phyloP scores from a whole-genome alignment of 179 eudicot species.

The Patellifolia procumbens region DNA sequence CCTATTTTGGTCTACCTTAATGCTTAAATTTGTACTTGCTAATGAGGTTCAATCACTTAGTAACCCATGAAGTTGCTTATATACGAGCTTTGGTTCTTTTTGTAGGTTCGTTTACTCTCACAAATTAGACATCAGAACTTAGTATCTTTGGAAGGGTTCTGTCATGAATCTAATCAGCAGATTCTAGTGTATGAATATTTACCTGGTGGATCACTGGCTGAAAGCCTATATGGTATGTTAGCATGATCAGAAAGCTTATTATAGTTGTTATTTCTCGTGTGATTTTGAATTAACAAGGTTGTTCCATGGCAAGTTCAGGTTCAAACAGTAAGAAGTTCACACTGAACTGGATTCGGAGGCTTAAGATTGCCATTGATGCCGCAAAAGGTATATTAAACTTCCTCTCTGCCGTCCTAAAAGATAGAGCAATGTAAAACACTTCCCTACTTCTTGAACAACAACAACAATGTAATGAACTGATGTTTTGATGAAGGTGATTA shows the following conservation, averaged over 20 bases:
- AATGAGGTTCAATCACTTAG: not conserved
- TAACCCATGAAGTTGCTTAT: not conserved
- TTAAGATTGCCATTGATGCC: constrained; percentile 85
- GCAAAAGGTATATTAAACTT: constrained; percentile 58
- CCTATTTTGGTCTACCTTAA: not conserved
- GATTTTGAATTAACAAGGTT: not conserved
- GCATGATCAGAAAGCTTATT: not conserved
- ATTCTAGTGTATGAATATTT: constrained; percentile 74
- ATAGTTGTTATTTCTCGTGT: not conserved
- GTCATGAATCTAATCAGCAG: constrained; percentile 68
- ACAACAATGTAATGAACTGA: no score
- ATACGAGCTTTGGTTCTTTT: not conserved
- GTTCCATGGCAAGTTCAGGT: constrained; percentile 38
- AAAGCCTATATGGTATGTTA: constrained; percentile 67
- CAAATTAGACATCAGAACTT: constrained; percentile 76
- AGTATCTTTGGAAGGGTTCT: constrained; percentile 81
- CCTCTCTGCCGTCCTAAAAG: not conserved
- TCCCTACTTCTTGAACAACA: not conserved
- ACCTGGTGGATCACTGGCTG: constrained; percentile 83
- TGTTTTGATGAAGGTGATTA: no score
- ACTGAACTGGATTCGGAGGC: constrained; percentile 75
- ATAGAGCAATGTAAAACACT: not conserved
- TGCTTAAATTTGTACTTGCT: not conserved
- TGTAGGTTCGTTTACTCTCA: constrained; percentile 65
- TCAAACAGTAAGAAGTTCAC: constrained; percentile 51